Evolutionary conservation across 2,329 filamentous ascomycete genomes (phyloP), one percentile per base, ranked within the genome.

Genomic region (Aspergillus eucalypticola): DNA sequence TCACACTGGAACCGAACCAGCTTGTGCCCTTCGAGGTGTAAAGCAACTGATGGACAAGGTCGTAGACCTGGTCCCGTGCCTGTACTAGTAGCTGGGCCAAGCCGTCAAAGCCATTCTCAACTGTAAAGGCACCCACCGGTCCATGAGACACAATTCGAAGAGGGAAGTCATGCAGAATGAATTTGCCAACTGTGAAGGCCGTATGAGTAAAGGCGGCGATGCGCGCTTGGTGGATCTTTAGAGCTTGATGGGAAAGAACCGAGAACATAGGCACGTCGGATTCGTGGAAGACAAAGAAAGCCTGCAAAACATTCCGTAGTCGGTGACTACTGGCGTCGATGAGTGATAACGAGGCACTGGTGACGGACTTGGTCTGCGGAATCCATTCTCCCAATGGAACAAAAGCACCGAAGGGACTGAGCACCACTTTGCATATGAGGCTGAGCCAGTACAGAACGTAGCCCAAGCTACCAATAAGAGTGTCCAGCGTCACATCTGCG

Each of bases 401-500:
- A 50, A 77, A 48, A 38, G 68, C 60, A 27, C 67, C 66, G n/a
- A 78, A 64, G 6, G 75, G 75, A 49, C 71, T 70, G 13, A 79
- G 59, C 5, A 74, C 25, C 19, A 71, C 50, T 54, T 71, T 75
- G 63, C 71, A 67, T 5, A 75, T 61, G 38, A 77, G 65, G 56
- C 69, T 78, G 35, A 71, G 61, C 66, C 68, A 73, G 60, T 79
- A 81, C 58, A 81, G 74, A 32, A 78, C 51, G 60, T 80, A 79
- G 2, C 89, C 90, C 19, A 86, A 78, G 32, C 86, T 70, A 41
- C 90, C 84, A n/a, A 95, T 82, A 3, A 84, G 83, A 4, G 86
- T 78, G 71, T 98, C 94, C 63, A 96, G 89, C 29, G 92, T 75
- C 48, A 96, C 82, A 69, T 92, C 92, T n/a, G 90, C 90, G 42